Base-by-base conservation (phyloP, 164 flowering plant genomes). In the Paratinospora sagittata region DNA sequence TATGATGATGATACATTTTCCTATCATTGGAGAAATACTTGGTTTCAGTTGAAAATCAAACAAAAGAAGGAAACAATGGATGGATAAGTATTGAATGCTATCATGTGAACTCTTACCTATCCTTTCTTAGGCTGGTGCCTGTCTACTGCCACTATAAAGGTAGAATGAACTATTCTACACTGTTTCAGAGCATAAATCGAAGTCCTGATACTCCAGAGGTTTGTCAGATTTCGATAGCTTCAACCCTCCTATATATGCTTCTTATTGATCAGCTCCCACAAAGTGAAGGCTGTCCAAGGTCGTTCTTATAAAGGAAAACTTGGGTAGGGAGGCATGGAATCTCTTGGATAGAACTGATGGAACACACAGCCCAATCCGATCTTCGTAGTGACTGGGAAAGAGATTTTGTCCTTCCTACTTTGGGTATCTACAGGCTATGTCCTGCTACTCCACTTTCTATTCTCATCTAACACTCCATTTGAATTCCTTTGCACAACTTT, bases 1-100 rank as follows among this genome's bases (percentile, higher is more conserved):
- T 55, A 71, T 81, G 85, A 34, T 85, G 93, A 71, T 87, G 84
- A 83, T 88, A 88, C 92, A 87, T 89, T 71, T n/a, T 78, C 65
- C 84, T 81, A 77, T 70, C 63, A 49, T 67, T 67, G 67, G 65
- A 14, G 61, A 14, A 8, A 67, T 27, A 41, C 36, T 30, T 14
- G n/a, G 39, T 19, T 6, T 55, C 24, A 23, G 30, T 67, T 16
- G 37, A 24, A 17, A 24, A 36, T 30, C 3, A 10, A 37, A 37
- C 8, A 41, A 41, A 68, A 68, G 23, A 14, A 9, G 13, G n/a
- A 23, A 39, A 0, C 33, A 23, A 24, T 6, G 7, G 11, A 17
- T 33, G 36, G 21, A 67, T 26, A 45, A 24, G 47, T 1, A n/a
- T 66, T 39, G 23, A 26, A 33, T 58, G n/a, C n/a, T n/a, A n/a